phyloP scores from a whole-genome alignment of 441 rosid species.

The Adansonia rubrostipa region DNA sequence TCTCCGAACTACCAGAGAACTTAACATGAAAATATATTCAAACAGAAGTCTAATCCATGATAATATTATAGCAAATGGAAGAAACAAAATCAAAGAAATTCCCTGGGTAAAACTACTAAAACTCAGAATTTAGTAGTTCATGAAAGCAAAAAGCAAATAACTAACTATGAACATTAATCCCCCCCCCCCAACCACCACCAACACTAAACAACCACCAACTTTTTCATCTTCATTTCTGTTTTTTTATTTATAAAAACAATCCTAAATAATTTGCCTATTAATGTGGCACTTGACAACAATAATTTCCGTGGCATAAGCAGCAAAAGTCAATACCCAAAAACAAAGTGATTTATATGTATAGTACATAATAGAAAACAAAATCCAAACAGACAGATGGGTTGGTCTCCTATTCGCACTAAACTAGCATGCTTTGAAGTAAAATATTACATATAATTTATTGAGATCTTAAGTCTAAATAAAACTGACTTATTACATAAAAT shows the following conservation, averaged over 20 bases:
- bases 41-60: slow-evolving; percentile 17
- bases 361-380: not conserved
- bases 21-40: slow-evolving; percentile 14
- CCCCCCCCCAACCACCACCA: not conserved
- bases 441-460: not conserved
- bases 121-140: not conserved
- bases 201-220: not conserved
- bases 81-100: slow-evolving; percentile 1
- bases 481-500: not conserved
- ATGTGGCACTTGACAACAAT: not conserved
- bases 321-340: slow-evolving; percentile 9
- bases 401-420: not conserved
- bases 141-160: not conserved
- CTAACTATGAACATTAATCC: not conserved
- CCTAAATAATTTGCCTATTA: not conserved
- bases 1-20: slow-evolving; percentile 6
- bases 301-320: not conserved
- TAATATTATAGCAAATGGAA: not conserved
- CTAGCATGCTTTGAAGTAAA: not conserved
- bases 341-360: not conserved
- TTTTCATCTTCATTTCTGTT: not conserved
- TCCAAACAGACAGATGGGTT: not conserved
- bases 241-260: slow-evolving; percentile 4
- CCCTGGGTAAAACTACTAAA: not conserved
- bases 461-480: slow-evolving; percentile 4